phyloP scores from a whole-genome alignment of 768 basidiomycete species.

The Lactifluus subvellereus region DNA sequence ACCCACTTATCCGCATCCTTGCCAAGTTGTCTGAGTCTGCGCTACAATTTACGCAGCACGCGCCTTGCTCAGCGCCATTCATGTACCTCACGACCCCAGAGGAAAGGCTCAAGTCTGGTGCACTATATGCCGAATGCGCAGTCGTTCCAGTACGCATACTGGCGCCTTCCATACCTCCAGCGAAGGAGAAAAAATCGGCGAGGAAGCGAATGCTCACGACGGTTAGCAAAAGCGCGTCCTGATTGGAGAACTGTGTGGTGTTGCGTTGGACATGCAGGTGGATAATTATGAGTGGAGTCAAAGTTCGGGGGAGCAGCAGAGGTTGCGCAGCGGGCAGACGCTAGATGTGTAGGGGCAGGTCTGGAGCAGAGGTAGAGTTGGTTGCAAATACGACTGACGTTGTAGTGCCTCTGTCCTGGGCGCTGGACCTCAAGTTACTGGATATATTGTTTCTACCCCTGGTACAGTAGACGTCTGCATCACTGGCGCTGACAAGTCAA shows the following conservation, averaged over 20 bases:
- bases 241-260: slow-evolving; percentile 68
- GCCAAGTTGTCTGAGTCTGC: slow-evolving; percentile 60
- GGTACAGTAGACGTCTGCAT: too few relatives aligned
- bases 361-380: neutral
- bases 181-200: slow-evolving; percentile 24
- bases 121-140: slow-evolving; percentile 71
- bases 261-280: slow-evolving; percentile 56
- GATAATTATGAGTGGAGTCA: slow-evolving; percentile 65
- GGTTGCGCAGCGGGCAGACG: neutral
- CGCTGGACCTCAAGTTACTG: too few relatives aligned
- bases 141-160: slow-evolving; percentile 38
- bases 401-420: neutral
- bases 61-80: slow-evolving; percentile 72
- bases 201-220: slow-evolving; percentile 29
- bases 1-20: slow-evolving; percentile 61
- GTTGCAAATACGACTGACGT: too few relatives aligned
- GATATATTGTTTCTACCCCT: too few relatives aligned
- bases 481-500: too few relatives aligned
- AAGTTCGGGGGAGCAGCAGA: slow-evolving; percentile 52
- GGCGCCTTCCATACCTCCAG: slow-evolving; percentile 22
- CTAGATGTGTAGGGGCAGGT: neutral
- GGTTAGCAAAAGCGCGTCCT: slow-evolving; percentile 31
- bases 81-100: slow-evolving; percentile 43
- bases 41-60: slow-evolving; percentile 76
- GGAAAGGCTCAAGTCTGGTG: slow-evolving; percentile 72